Base-by-base conservation (phyloP, 2,329 filamentous ascomycete genomes). In the Neoscytalidium dimidiatum region DNA sequence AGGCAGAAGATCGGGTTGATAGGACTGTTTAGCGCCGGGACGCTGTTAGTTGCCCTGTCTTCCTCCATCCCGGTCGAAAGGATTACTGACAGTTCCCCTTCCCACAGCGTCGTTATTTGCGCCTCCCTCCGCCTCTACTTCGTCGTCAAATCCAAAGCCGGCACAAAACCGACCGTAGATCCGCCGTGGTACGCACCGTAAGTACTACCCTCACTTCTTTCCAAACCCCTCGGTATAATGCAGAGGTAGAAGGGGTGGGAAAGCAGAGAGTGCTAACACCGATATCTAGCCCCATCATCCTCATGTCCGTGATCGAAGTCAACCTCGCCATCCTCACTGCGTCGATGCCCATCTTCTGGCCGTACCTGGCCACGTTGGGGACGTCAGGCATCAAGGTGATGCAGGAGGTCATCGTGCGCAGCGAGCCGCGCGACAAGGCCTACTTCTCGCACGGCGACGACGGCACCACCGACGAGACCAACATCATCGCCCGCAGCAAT, bases 1-100 rank as follows among this genome's bases (percentile, higher is more conserved):
- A 76, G 71, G 64, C 73, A 71, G 11, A 70, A 69, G 60, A 29
- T 68, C 5, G 75, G 75, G 1, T 51, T 78, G 1, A 69, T 75
- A 4, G 68, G 69, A 0, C 65, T 78, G 1, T 65, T 65, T 28
- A 61, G 33, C 38, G 44, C 57, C 17, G 63, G 63, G 14, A 33
- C 56, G 14, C 31, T 65, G 63, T 65, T 19, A 44, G 63, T 19
- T 21, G 4, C 33, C 17, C 35, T 4, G 2, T 17, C 8, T 8
- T 38, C 6, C 9, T 21, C 3, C 33, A n/a, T 2, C 7, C 7
- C 4, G 7, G n/a, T 28, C 11, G 14, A 43, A 17, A 57, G n/a
- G 13, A n/a, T 21, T 41, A 14, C 33, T 26, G 44, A 29, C 6
- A 29, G 17, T 21, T 4, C 3, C 13, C 19, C 29, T 4, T 7